Percentiles rank a stretch among this genome's conserved stretches.
Conservation (phyloP, 208 protist species). For the Leishmania martiniquensis region DNA sequence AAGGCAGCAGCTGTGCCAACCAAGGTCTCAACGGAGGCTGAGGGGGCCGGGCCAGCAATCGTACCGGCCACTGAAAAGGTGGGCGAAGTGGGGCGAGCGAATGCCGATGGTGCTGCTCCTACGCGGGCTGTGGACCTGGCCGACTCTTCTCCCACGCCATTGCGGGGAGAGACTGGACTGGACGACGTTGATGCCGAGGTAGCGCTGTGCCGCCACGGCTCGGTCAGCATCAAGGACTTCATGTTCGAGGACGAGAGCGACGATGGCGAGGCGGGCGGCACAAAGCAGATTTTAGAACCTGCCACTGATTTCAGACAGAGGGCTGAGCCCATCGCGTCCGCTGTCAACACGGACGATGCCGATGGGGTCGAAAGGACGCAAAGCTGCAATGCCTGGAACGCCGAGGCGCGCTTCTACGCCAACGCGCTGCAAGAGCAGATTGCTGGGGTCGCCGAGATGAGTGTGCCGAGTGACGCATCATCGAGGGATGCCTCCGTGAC, state of each 20-base stretch:
- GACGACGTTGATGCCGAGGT: conserved; percentile 37
- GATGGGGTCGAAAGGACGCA: background rate
- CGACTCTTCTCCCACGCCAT: background rate
- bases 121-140: conserved; percentile 2
- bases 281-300: background rate
- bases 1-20: conserved; percentile 4
- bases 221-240: conserved; percentile 45
- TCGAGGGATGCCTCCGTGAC: conserved; percentile 10
- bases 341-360: background rate
- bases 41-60: background rate
- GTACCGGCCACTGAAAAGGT: conserved; percentile 12
- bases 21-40: background rate
- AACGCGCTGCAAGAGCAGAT: conserved; percentile 49
- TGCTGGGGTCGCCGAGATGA: conserved; percentile 30
- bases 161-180: conserved; percentile 10
- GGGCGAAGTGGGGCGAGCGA: conserved; percentile 16
- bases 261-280: background rate
- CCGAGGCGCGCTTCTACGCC: conserved; percentile 40
- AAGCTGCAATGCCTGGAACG: conserved; percentile 6
- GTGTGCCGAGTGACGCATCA: conserved; percentile 8
- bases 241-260: conserved; percentile 33
- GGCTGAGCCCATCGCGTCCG: background rate
- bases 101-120: conserved; percentile 7
- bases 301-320: background rate
- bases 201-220: conserved; percentile 28